Conservation (phyloP, 73 alveolate genomes). For the Tetrahymena thermophila region DNA sequence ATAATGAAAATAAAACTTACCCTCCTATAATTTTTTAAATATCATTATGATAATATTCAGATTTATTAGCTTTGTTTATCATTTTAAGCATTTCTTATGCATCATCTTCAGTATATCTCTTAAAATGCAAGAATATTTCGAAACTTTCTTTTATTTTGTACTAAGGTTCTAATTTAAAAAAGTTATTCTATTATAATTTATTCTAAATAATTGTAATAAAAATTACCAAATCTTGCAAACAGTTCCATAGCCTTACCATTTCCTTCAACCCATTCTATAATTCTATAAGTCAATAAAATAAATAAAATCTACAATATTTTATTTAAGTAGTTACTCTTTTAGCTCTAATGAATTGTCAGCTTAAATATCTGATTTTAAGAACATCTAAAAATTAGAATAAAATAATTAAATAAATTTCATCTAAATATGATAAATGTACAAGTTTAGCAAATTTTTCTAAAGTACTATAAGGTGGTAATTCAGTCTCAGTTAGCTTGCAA, state of each 20-base stretch:
- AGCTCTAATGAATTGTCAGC: slow-evolving; percentile 32
- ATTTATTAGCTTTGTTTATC: slow-evolving; percentile 24
- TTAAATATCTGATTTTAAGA: slow-evolving; percentile 25
- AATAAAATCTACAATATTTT: not conserved
- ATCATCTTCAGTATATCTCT: slow-evolving; percentile 20
- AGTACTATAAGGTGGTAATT: slow-evolving; percentile 19
- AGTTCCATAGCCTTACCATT: slow-evolving; percentile 21
- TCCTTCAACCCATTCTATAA: slow-evolving; percentile 30
- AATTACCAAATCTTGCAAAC: not conserved
- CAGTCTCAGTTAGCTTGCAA: slow-evolving; percentile 34
- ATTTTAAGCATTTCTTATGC: slow-evolving; percentile 23
- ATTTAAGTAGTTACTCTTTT: slow-evolving; percentile 8
- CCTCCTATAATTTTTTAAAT: slow-evolving; percentile 9
- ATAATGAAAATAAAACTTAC: not conserved
- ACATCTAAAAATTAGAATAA: not conserved
- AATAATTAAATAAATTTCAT: not conserved
- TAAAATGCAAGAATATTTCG: slow-evolving; percentile 27
- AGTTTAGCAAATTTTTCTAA: slow-evolving; percentile 30
- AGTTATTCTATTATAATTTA: not conserved
- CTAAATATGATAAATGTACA: not conserved
- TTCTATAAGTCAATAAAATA: not conserved
- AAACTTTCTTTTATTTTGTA: slow-evolving; percentile 15
- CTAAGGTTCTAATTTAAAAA: slow-evolving; percentile 5
- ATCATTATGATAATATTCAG: slow-evolving; percentile 16
- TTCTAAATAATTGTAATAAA: not conserved